A percentile compares a stretch with the other conserved stretches of the same genome.
Conservation (phyloP, 1,284 basidiomycete species). For the Rhodotorula glutinis region DNA sequence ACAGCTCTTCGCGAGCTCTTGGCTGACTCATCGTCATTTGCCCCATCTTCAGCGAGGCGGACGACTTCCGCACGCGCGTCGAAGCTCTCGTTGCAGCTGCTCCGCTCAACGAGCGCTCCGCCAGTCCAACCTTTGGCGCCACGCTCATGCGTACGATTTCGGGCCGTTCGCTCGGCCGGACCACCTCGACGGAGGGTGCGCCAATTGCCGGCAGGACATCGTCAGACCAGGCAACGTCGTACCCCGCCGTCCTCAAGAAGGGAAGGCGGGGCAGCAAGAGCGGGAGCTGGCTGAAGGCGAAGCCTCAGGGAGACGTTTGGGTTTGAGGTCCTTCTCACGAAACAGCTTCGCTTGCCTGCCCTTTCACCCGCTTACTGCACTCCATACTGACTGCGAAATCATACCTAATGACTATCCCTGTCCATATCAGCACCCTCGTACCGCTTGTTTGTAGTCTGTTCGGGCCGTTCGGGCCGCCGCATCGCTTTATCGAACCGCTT, state of each 20-base stretch:
- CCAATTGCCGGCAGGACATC: not conserved
- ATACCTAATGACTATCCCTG: too few species aligned
- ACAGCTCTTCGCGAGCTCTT: too few species aligned
- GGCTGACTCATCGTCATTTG: too few species aligned
- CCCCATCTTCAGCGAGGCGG: slow-evolving; percentile 2
- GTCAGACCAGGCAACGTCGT: not conserved
- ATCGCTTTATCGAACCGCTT: too few species aligned
- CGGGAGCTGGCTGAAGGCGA: slow-evolving; percentile 2
- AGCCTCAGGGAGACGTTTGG: slow-evolving; percentile 6
- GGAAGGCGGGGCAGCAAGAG: slow-evolving; percentile 1
- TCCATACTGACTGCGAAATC: too few species aligned
- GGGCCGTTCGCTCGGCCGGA: not conserved
- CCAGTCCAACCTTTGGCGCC: not conserved
- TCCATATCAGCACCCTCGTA: too few species aligned
- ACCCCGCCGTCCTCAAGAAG: too few species aligned
- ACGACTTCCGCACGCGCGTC: slow-evolving; percentile 10
- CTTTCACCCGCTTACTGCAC: too few species aligned
- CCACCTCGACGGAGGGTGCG: not conserved
- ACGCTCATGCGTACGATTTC: slow-evolving; percentile 9
- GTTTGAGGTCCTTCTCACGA: not conserved
- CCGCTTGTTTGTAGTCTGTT: not conserved
- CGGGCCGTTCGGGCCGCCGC: too few species aligned
- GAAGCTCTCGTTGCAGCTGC: not conserved
- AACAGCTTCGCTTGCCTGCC: too few species aligned
- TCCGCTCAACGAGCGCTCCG: not conserved